Evolutionary conservation across 208 protist species (phyloP), one percentile per base, ranked within the genome.

Genomic region (Trypanosoma platydactyli): DNA sequence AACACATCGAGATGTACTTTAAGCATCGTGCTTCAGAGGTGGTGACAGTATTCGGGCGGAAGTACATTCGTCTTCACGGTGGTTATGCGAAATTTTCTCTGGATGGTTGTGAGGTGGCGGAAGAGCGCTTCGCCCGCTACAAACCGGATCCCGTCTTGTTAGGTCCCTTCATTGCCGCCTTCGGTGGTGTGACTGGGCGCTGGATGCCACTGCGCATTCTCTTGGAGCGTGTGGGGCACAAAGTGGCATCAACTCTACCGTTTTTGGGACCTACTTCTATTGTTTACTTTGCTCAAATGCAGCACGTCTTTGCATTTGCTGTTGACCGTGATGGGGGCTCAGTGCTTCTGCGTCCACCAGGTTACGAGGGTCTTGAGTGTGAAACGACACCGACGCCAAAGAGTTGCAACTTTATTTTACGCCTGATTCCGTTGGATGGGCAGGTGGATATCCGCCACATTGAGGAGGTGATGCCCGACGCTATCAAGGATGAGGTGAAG

Each of bases 201-300:
- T 96, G 91, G 88, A 86, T 96, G 80, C 80, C 88, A 49, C 85
- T 96, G 52, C 72, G 54, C 9, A 54, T 80, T 73, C 78, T 96
- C 27, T 79, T 96, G 30, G 41, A 70, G 27, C 80, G 85, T 20
- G 81, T 73, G 3, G 77, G 78, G n/a, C 66, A 81, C 22, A 64
- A n/a, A 9, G 81, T 74, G 20, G 77, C 83, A 18, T 76, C 68
- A 12, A 58, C 45, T 66, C 64, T 96, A n/a, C 85, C 88, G 1
- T 88, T 78, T 33, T 45, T 80, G 22, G 88, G 91, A 18, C 58
- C 83, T 9, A 79, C 72, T 12, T 62, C 86, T 20, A 84, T 96
- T 46, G 70, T 91, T 46, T 96, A 86, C 71, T 96, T 96, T 77
- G 88, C 91, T 1, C 88, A 96, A 69, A 94, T 96, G 91, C 91